These are phyloP conservation scores for Scedosporium aurantiacum DNA, from an alignment of 2,329 filamentous ascomycete species.

Conservation along the genomic window DNA sequence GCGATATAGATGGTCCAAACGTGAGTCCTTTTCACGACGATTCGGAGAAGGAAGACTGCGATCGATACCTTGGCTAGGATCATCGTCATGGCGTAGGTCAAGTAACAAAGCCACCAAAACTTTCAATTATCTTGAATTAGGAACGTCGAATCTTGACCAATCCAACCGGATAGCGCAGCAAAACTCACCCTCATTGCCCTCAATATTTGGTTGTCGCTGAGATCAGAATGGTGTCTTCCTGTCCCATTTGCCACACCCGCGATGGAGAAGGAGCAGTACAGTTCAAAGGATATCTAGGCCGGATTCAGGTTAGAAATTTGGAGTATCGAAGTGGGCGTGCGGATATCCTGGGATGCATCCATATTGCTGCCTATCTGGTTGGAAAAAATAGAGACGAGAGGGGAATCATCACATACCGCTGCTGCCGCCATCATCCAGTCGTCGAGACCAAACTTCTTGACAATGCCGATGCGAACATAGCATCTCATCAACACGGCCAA, in stretches of 20 bases:
- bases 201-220: slow-evolving; percentile 15
- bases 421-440: slow-evolving; percentile 28
- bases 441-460: slow-evolving; percentile 27
- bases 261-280: slow-evolving; percentile 22
- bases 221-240: slow-evolving; percentile 23
- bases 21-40: slow-evolving; percentile 23
- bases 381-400: background rate
- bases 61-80: slow-evolving; percentile 30
- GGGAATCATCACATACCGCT: slow-evolving; percentile 14
- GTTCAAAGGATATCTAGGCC: slow-evolving; percentile 21
- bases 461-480: slow-evolving; percentile 22
- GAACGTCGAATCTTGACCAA: slow-evolving; percentile 12
- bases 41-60: slow-evolving; percentile 29
- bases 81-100: slow-evolving; percentile 25
- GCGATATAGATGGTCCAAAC: slow-evolving; percentile 24
- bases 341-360: background rate
- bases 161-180: slow-evolving; percentile 5
- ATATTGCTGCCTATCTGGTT: background rate
- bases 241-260: slow-evolving; percentile 28
- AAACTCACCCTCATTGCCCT: slow-evolving; percentile 23
- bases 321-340: background rate
- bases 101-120: slow-evolving; percentile 27
- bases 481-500: slow-evolving; percentile 19
- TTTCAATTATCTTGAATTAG: slow-evolving; percentile 10
- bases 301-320: background rate